A percentile compares a stretch with the other conserved stretches of the same genome.
Conservation (phyloP, 2,329 filamentous ascomycete genomes). For the Apiospora koreana region DNA sequence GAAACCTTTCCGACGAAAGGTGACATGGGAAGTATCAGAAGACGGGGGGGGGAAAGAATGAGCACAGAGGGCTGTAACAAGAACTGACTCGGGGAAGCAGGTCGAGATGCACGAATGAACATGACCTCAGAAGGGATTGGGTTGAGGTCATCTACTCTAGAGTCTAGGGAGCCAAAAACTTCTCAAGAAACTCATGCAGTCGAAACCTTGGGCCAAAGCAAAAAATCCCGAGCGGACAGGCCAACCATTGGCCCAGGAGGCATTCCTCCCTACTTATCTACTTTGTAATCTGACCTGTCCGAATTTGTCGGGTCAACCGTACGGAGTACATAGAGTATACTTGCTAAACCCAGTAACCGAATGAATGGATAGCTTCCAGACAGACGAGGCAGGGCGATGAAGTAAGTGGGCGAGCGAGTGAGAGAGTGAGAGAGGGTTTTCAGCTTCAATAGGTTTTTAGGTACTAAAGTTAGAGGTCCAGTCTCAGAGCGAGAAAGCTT, state of each 20-base stretch:
- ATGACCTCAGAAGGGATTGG: not conserved
- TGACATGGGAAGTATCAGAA: not conserved
- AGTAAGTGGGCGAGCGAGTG: not conserved
- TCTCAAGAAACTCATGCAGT: slow-evolving; percentile 3
- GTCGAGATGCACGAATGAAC: slow-evolving; percentile 1
- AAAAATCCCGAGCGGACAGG: not conserved
- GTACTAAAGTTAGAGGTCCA: slow-evolving; percentile 1
- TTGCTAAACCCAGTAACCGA: not conserved
- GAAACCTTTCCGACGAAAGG: not conserved
- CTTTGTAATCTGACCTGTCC: not conserved
- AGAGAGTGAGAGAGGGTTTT: not conserved
- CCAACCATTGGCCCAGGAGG: not conserved
- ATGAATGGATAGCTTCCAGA: not conserved
- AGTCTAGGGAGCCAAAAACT: not conserved
- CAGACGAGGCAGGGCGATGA: not conserved
- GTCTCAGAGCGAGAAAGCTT: not conserved
- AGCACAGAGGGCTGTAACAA: not conserved
- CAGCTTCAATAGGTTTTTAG: slow-evolving; percentile 5
- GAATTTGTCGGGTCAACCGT: not conserved
- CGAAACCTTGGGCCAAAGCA: slow-evolving; percentile 3
- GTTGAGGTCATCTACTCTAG: slow-evolving; percentile 4
- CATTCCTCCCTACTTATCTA: not conserved
- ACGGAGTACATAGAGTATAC: no score
- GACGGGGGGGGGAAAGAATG: not conserved
- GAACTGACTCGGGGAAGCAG: slow-evolving; percentile 3